Evolutionary conservation across 2,329 filamentous ascomycete species (phyloP), one percentile per base, ranked within the genome.

Genomic region (Neopestalotiopsis sp.): DNA sequence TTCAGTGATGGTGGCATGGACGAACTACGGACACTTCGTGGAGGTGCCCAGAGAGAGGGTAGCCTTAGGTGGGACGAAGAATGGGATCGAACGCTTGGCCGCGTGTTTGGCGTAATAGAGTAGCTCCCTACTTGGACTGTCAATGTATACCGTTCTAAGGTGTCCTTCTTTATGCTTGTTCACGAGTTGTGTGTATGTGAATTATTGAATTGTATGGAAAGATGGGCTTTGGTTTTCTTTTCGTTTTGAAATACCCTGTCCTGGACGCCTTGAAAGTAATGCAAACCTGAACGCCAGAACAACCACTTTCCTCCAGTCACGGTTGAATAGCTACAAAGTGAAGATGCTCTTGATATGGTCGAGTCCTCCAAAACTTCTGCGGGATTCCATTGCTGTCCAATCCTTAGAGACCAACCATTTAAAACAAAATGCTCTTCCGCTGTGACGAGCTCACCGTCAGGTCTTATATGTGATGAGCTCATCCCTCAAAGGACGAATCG

Each of bases 11-110:
- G 74, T 0, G 85, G 85, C 0, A 82, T 81, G 9, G 76, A 79
- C 5, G 85, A 92, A 74, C 80, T 98, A 56, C 82, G 82, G 45
- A 81, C 57, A 3, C 79, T 97, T 74, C 92, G 89, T 75, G 77
- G 83, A 56, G 94, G 95, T 0, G 95, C 95, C 1, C 79, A 90
- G 38, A 83, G 87, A 71, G 95, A 98, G 79, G 94, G 94, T 45
- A 85, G 85, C 58, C 85, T 91, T 68, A 87, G 95, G 61, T 99
- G 96, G 96, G 92, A 97, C 74, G 92, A 94, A 73, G 94, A 98
- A 78, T 99, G 96, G 96, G 90, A 97, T 83, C 86, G 88, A 10
- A 90, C 97, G 59, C 92, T 95, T 7, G 94, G 92, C 12, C 88
- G 86, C 61, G 81, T 97, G 4, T 86, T 98, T 66, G 90, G 86